Percentiles rank a stretch among this genome's conserved stretches.
These are phyloP conservation scores for Cystobasidium tubakii DNA, from an alignment of 768 basidiomycete genomes.

Conservation along the genomic window DNA sequence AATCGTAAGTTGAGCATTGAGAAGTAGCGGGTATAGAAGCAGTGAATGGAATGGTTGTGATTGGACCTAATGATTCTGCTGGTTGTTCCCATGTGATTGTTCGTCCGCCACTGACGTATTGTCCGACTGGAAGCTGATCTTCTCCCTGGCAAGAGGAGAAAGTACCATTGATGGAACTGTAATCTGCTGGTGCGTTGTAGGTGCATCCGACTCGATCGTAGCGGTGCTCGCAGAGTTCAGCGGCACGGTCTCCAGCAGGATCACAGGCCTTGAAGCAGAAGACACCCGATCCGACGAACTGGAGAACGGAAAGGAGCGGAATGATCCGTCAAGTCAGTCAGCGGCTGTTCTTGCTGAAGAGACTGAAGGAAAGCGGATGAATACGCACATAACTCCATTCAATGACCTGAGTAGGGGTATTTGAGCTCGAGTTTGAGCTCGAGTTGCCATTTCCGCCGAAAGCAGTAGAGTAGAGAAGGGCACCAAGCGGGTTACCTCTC, in stretches of 20 bases:
- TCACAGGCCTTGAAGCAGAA: conserved; percentile 74
- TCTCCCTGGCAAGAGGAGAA: conserved; percentile 67
- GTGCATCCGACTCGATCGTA: conserved; percentile 57
- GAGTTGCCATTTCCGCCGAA: conserved; percentile 47
- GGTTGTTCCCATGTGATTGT: conserved; percentile 42
- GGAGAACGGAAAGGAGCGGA: neutral
- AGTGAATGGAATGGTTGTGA: conserved; percentile 45
- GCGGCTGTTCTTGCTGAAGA: neutral
- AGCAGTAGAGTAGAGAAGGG: neutral
- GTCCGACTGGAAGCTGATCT: conserved; percentile 54
- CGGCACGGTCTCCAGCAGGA: conserved; percentile 46
- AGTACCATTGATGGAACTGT: conserved; percentile 53
- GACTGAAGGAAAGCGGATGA: neutral
- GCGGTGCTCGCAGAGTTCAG: conserved; percentile 63
- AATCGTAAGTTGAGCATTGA: conserved; percentile 44
- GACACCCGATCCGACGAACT: conserved; percentile 41
- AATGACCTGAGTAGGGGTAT: conserved; percentile 54
- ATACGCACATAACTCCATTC: conserved; percentile 66
- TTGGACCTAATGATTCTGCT: conserved; percentile 42
- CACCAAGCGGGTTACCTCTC: conserved; percentile 58
- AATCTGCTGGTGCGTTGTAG: conserved; percentile 67
- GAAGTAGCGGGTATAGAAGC: conserved; percentile 46
- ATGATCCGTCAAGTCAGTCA: neutral
- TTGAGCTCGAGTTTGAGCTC: conserved; percentile 32
- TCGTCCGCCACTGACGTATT: conserved; percentile 30